Percentiles rank a stretch among this genome's conserved stretches.
Conservation (phyloP, 2,329 filamentous ascomycete species). For the Gnomoniopsis smithogilvyi region DNA sequence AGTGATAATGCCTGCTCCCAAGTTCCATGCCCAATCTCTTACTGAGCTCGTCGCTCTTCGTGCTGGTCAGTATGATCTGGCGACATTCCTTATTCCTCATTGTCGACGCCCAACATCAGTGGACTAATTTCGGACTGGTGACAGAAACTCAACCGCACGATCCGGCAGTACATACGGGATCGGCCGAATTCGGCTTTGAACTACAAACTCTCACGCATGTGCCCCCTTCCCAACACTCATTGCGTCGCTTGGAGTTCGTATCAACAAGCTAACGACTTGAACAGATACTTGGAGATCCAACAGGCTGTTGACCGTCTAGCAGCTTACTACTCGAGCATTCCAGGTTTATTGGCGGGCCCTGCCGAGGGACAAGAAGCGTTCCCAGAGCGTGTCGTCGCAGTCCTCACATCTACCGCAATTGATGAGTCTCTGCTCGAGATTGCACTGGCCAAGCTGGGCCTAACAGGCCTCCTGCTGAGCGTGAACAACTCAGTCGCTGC, state of each 20-base stretch:
- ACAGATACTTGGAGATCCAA: not conserved
- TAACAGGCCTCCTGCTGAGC: not conserved
- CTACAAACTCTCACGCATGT: not conserved
- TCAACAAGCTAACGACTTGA: not conserved
- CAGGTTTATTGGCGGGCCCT: not conserved
- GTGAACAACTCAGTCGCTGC: not conserved
- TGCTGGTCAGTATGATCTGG: not conserved
- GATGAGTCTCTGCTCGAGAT: not conserved
- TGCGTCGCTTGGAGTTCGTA: not conserved
- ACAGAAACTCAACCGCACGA: not conserved
- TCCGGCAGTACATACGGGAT: not conserved
- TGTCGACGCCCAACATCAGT: not conserved
- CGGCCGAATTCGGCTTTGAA: not conserved
- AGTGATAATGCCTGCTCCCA: not conserved
- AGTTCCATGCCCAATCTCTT: not conserved
- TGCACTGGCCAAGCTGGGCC: not conserved
- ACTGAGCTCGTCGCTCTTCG: not conserved
- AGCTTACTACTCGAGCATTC: not conserved
- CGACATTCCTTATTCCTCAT: not conserved
- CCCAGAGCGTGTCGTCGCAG: not conserved
- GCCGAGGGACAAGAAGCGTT: not conserved
- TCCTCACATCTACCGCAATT: not conserved
- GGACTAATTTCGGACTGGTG: not conserved
- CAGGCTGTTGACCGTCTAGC: not conserved
- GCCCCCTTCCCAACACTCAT: not conserved